Evolutionary conservation across 2,329 filamentous ascomycete genomes (phyloP), one percentile per base, ranked within the genome.

Genomic region (Fusarium pseudocircinatum): DNA sequence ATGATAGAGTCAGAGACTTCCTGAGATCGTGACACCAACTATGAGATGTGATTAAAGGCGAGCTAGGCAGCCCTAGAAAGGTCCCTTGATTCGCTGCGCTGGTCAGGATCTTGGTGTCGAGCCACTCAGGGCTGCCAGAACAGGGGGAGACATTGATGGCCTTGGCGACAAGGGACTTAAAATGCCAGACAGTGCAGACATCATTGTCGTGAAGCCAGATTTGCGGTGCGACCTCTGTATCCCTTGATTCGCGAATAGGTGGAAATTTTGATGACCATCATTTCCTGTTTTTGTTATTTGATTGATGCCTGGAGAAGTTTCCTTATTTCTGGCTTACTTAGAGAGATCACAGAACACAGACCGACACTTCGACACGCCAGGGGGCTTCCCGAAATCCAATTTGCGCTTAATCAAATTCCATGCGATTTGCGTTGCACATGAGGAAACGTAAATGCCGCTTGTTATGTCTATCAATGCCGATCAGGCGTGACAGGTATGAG

Each of bases 91-190:
- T 73, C 59, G 60, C 42, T 66, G 59, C 61, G 61, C 60, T 63
- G 65, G 59, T 60, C 63, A 66, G 77, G 70, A 77, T 77, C 73
- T 77, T 59, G 36, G 67, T 58, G 34, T 61, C 42, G 50, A 61
- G 57, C 67, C 74, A 69, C 57, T 61, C 52, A 67, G 59, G 56
- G 61, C 57, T 53, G 22, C 65, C 36, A 70, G 53, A 64, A 32
- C 65, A 77, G 46, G 73, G 74, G 74, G 43, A 44, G 63, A 69
- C 36, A 63, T 62, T 50, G 47, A 72, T 47, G 63, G 68, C 57
- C 75, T 77, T 77, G 75, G 75, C 75, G 69, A 61, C 73, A 58
- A 72, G 65, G 74, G 69, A 50, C 58, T 65, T 34, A 36, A 54
- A 60, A 63, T 54, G 43, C 54, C 36, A 67, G 49, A 72, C 64